phyloP scores from a whole-genome alignment of 441 rosid genomes.

The Populus hybrid region DNA sequence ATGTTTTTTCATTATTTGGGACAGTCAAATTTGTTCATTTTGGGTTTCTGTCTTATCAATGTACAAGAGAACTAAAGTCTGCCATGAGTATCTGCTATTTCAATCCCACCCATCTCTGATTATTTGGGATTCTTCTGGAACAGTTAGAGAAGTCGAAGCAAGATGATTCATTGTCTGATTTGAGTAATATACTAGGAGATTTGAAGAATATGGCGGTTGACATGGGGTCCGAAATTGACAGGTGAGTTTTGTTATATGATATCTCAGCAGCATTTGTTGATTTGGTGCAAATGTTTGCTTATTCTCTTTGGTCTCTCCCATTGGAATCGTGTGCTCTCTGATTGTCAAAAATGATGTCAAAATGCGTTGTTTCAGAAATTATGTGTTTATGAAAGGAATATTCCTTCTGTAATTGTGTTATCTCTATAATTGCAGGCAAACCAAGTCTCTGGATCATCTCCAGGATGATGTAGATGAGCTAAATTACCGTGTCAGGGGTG shows the following conservation, averaged over 20 bases:
- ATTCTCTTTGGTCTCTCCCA: background rate
- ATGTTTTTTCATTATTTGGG: background rate
- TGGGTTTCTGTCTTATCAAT: background rate
- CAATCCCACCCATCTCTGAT: background rate
- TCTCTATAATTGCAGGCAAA: conserved; percentile 53
- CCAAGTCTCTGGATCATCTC: conserved; percentile 52
- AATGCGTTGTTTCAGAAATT: background rate
- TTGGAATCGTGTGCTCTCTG: background rate
- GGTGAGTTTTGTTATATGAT: conserved; percentile 31
- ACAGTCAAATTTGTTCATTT: background rate
- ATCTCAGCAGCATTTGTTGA: background rate
- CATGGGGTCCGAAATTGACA: conserved; percentile 82
- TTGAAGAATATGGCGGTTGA: conserved; percentile 84
- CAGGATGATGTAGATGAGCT: conserved; percentile 72
- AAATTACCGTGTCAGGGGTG: conserved; percentile 58
- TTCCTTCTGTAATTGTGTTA: background rate
- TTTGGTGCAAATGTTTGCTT: background rate
- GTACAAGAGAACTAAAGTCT: background rate
- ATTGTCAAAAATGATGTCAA: background rate
- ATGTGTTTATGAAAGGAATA: background rate
- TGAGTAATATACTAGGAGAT: conserved; percentile 73
- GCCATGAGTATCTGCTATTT: background rate
- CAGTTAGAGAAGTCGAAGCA: conserved; percentile 83
- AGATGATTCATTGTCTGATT: conserved; percentile 71
- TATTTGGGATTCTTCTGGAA: conserved; percentile 16